Percentiles rank a stretch among this genome's conserved stretches.
phyloP scores from a whole-genome alignment of 805 yeast genomes.

The Wickerhamomyces queroliae region DNA sequence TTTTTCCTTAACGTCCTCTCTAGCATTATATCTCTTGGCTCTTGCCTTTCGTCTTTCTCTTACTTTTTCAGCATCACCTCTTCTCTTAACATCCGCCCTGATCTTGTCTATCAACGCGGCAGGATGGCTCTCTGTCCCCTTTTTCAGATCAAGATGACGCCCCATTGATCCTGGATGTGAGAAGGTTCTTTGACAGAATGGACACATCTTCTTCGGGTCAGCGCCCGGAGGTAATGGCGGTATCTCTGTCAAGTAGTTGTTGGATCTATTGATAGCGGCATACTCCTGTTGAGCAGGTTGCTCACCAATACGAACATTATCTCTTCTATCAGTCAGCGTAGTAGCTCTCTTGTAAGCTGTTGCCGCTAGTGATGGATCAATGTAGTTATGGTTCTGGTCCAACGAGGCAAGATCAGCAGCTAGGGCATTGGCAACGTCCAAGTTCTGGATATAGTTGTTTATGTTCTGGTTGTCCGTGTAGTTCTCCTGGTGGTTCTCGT shows the following conservation, averaged over 20 bases:
- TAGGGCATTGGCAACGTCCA: constrained; percentile 1
- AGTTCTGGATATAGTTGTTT: background rate
- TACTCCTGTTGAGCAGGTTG: background rate
- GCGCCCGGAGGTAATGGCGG: constrained; percentile 24
- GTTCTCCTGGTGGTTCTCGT: background rate
- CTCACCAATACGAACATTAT: background rate
- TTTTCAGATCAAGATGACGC: constrained; percentile 50
- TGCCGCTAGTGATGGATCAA: constrained; percentile 1
- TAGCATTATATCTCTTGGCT: constrained; percentile 38
- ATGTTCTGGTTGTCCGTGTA: background rate
- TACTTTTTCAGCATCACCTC: constrained; percentile 41
- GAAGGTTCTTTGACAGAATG: constrained; percentile 47
- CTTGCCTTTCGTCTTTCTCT: constrained; percentile 33
- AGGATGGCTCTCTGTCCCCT: constrained; percentile 50
- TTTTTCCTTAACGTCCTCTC: constrained; percentile 42
- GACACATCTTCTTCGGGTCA: constrained; percentile 34
- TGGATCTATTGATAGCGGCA: too few relatives aligned
- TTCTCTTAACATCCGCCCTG: constrained; percentile 43
- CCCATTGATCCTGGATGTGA: constrained; percentile 56
- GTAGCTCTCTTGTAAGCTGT: background rate
- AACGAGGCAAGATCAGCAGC: background rate
- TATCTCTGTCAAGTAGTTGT: constrained; percentile 13
- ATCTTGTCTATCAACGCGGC: constrained; percentile 37
- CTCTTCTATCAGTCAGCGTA: background rate
- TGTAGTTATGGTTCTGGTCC: background rate